Conservation (phyloP, 495 filamentous ascomycete genomes). For the Cryomyces minteri region DNA sequence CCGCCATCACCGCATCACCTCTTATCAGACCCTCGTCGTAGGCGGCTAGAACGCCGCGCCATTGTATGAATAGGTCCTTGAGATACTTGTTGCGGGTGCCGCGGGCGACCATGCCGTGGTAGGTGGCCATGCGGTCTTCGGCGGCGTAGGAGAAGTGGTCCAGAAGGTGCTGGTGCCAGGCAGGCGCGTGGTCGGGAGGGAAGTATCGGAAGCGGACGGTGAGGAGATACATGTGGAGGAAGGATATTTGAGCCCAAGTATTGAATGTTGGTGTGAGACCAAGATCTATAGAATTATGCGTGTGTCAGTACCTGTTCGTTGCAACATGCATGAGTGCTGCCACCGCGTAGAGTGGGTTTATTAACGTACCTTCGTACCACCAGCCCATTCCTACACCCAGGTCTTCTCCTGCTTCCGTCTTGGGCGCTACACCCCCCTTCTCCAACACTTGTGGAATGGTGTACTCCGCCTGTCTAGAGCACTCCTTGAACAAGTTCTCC, state of each 20-base stretch:
- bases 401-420: constrained; percentile 54
- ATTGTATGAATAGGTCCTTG: constrained; percentile 83
- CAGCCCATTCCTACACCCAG: constrained; percentile 53
- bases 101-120: constrained; percentile 47
- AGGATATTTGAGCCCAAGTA: constrained; percentile 88
- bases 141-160: constrained; percentile 90
- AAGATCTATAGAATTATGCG: constrained; percentile 18
- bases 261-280: constrained; percentile 67
- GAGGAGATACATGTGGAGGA: constrained; percentile 88
- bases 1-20: constrained; percentile 69
- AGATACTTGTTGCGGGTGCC: constrained; percentile 64
- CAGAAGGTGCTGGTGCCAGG: constrained; percentile 59
- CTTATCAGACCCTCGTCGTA: constrained; percentile 78
- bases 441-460: constrained; percentile 20
- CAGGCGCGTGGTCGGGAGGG: constrained; percentile 35
- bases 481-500: constrained; percentile 59
- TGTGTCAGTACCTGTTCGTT: neutral
- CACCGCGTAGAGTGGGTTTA: neutral
- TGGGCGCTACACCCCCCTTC: constrained; percentile 28
- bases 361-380: constrained; percentile 63
- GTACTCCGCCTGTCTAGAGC: constrained; percentile 60
- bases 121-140: constrained; percentile 65
- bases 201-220: constrained; percentile 70
- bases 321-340: neutral
- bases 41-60: constrained; percentile 63